Base-by-base conservation (phyloP, 2,329 filamentous ascomycete species). In the Colletotrichum destructivum region DNA sequence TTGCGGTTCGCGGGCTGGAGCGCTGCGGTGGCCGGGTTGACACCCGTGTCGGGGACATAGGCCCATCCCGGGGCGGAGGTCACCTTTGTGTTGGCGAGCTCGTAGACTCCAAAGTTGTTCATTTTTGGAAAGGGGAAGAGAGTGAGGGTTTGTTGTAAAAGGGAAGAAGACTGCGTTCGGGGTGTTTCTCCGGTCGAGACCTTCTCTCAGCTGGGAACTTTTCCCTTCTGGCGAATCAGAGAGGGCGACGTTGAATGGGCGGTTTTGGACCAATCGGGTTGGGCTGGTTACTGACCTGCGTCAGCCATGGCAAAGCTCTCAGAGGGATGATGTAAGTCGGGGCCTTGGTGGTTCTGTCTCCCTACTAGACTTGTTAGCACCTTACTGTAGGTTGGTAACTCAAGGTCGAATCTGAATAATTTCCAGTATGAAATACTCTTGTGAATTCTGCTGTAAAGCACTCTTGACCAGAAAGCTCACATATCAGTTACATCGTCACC, bases 21-120 rank as follows among this genome's bases (percentile, higher is more conserved):
- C 71, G 86, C 86, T 62, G 84, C 80, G 75, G 88, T 87, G 12
- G 89, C 86, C 15, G 88, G 87, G 66, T 89, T 87, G 67, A 88
- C 87, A 52, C 81, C 88, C 79, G 89, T 91, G 79, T 98, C 94
- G 40, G 95, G 91, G 1, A 98, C 94, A 80, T 98, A 98, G 15
- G 94, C 94, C 93, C 95, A 98, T 78, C 96, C 96, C 1, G 96
- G 95, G 1, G 94, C 93, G 55, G 88, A 86, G 55, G 90, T 89
- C 18, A 90, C 91, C 73, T 90, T 90, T 38, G 90, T 85, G 78
- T 90, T 91, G 46, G 94, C 93, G 69, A 98, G 86, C 76, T 97
- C 92, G 82, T 97, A 91, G 77, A 98, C 94, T 77, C 93, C 92
- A 75, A 92, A 92, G 77, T 91, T 90, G 79, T 90, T 88, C 88